Evolutionary conservation across 2,329 filamentous ascomycete species (phyloP), one percentile per base, ranked within the genome.

Genomic region (Exophiala xenobiotica): DNA sequence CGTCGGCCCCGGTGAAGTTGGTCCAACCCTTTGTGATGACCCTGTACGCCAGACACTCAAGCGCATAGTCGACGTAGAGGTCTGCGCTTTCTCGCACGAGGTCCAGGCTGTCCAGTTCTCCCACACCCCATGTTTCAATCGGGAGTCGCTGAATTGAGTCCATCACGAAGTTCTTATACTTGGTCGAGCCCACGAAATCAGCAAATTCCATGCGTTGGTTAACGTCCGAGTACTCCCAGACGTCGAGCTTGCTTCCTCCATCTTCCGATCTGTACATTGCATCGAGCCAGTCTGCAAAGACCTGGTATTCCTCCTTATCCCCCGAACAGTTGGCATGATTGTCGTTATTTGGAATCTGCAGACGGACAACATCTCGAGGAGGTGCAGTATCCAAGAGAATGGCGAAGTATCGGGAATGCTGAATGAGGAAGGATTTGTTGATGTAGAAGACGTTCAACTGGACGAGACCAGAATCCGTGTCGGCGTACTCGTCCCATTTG

Each of bases 381-480:
- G 46, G 46, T 19, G 51, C 18, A 16, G 27, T 37, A 31, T 54
- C 47, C 24, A 50, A 38, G 12, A 54, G 31, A 27, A 39, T 51
- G 42, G 38, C 44, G 26, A 51, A 54, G 47, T 44, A 48, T 6
- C 18, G 33, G 1, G 52, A 51, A 16, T 51, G 46, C 24, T 51
- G 41, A n/a, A 43, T 11, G 5, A 54, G 33, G 14, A 54, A 46
- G 6, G 42, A 43, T 14, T 29, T 43, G 52, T 43, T 44, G 23
- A 54, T 39, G 14, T 54, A 47, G 47, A 54, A 54, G 29, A 54
- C 52, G 23, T 51, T 54, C 22, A 37, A 14, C n/a, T 39, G 43
- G 5, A 31, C 18, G 12, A 4, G 22, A 12, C 11, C 23, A 16
- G 23, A 8, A 18, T 18, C 12, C 11, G 23, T 18, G n/a, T 42